Evolutionary conservation across 192 early-diverging fungal genomes (phyloP), one percentile per base, ranked within the genome.

Genomic region (Phlyctochytrium bullatum): DNA sequence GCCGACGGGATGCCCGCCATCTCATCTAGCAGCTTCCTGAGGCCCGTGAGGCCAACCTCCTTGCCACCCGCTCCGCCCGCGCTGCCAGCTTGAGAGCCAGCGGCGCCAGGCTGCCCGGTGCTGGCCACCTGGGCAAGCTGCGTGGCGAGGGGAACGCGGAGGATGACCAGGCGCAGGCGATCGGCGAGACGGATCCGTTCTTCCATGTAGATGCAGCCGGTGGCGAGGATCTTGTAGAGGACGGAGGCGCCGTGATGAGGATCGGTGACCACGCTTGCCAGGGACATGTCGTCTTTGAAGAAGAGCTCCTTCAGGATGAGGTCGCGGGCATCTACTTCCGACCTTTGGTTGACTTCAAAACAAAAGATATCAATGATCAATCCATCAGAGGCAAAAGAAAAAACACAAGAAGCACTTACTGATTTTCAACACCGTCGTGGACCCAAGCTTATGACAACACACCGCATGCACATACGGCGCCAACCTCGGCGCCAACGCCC

Each of bases 401-500:
- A 16, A 28, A 72, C 50, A 32, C 36, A 12, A 27, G 10, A 29
- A 33, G 10, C 12, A 63, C 71, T 57, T 69, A 85, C 83, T 76
- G 29, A 98, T 75, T 75, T 97, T 96, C 62, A 93, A 78, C 53
- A 97, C 79, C 0, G 90, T 90, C 14, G 88, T 66, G 2, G 88
- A 87, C 32, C 92, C 94, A 29, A 98, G 78, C 78, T 98, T 98
- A 78, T 96, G 92, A 3, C 89, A 88, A 35, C 91, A 92, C 35
- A 98, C 77, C 23, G 84, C 80, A 1, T 86, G 79, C 72, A 98
- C 75, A 54, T 64, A 60, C 20, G 10, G 10, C 2, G 81, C 84
- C 40, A 98, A 74, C 61, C 88, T 86, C 35, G 92, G 89, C 2
- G 93, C 92, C n/a, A 98, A 77, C 28, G 90, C 88, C 4, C 89